Evolutionary conservation across 108 stramenopile genomes (phyloP), one percentile per base, ranked within the genome.

Genomic region (Fragilaria crotonensis): DNA sequence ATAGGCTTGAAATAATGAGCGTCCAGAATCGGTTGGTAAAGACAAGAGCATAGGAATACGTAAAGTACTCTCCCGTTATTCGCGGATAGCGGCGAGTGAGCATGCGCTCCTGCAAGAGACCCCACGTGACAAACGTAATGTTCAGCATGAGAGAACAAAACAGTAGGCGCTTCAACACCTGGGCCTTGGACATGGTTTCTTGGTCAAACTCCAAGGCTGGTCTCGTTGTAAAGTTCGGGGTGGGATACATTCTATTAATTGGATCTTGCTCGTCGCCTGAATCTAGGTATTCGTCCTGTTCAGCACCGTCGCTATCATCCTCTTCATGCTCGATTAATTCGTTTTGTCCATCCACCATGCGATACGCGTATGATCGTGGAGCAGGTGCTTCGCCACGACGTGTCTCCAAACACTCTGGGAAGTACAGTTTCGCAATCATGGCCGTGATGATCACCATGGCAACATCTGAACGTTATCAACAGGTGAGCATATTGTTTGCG

Each of bases 1-100:
- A 74, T 25, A 81, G 56, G 18, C 80, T 85, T 20, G 95, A 96
- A 74, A 97, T 84, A 57, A 96, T 68, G 36, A 98, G 73, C 11
- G 94, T 96, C 82, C 95, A 86, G 53, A 98, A 85, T 2, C 98
- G 90, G 64, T 96, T 98, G 45, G 88, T 81, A 56, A 96, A 96
- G 54, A 96, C 95, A 17, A 94, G 67, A 25, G 87, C 87, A 67
- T 93, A 94, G 17, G 88, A 83, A 57, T 90, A 93, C 21, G 81
- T 89, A 63, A 96, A 96, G 62, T 91, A 91, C 41, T 93, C 95
- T 26, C 93, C 93, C 25, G 79, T 85, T 48, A 81, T 69, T 23
- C 93, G 76, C 20, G 93, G 93, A 57, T 96, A 96, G 45, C 82
- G 70, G 20, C 93, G 65, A 5, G 95, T 94, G 5, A 96, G 67